Evolutionary conservation across 1,284 basidiomycete species (phyloP).

Genomic region (Ustilago shanxiensis): DNA sequence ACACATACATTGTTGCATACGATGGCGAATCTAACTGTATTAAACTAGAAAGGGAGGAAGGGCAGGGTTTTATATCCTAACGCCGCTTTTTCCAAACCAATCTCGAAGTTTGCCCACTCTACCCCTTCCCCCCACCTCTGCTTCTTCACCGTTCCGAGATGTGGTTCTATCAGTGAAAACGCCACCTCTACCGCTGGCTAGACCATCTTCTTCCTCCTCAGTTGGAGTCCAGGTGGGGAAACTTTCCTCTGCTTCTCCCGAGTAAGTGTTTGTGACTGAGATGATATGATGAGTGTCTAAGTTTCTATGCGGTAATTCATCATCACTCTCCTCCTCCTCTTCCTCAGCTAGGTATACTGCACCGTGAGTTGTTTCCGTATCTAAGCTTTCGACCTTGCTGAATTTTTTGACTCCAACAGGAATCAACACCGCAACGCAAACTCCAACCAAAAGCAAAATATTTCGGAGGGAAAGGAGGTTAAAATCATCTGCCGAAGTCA

Average conservation of each 20-base stretch:
- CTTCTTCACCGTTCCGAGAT: no score
- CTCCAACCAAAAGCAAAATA: constrained; percentile 82
- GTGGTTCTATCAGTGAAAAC: constrained; percentile 32
- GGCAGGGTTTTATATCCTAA: constrained; percentile 28
- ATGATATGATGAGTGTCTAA: constrained; percentile 23
- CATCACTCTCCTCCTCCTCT: constrained; percentile 16
- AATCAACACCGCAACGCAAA: constrained; percentile 89
- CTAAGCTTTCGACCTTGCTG: neutral
- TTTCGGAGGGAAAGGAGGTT: constrained; percentile 90
- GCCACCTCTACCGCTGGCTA: constrained; percentile 12
- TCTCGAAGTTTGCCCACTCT: constrained; percentile 12
- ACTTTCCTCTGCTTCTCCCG: constrained; percentile 16
- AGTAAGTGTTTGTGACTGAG: neutral
- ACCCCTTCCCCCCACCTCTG: neutral
- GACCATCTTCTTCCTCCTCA: constrained; percentile 8
- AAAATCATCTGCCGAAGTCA: constrained; percentile 93
- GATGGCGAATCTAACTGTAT: no score
- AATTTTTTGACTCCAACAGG: constrained; percentile 75
- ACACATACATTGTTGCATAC: no score
- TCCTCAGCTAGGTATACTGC: constrained; percentile 13
- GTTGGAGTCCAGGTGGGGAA: constrained; percentile 22
- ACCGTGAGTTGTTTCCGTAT: constrained; percentile 28
- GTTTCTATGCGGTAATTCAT: constrained; percentile 33
- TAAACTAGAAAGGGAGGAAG: no score
- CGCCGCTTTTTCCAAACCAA: constrained; percentile 19